Evolutionary conservation across 768 basidiomycete genomes (phyloP), one percentile per base, ranked within the genome.

Genomic region (Strobilomyces echinocephalus): DNA sequence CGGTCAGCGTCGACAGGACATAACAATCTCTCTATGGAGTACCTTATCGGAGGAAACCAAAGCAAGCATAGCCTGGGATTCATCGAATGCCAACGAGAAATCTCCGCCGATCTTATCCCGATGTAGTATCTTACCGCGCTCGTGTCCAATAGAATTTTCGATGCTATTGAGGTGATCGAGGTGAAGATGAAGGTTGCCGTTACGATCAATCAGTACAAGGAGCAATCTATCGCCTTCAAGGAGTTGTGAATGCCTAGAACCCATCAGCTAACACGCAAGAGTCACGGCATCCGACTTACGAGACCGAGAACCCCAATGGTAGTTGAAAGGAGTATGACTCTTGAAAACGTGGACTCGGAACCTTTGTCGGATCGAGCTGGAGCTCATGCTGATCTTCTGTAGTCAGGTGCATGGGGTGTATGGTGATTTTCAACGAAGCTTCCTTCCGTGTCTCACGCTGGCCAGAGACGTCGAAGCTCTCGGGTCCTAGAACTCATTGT

Each of bases 11-110:
- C 20, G 34, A 31, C 20, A 7, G 8, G 43, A 39, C 7, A 8
- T 10, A 30, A 10, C 2, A 9, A 42, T 31, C 9, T 11, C 12
- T 20, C 4, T 3, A 7, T 30, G 28, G 3, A 54, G 9, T 44
- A 80, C 80, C 71, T 76, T 80, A 1, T 66, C 67, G 6, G 72
- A 62, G 8, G 73, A 68, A 53, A 79, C 73, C 8, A 83, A 46
- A 6, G 74, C 72, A 36, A 84, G 67, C 65, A 79, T 73, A 3
- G 77, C 71, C 55, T 73, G 77, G 5, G 69, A 65, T 59, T 84
- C 82, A 47, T 84, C 81, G 50, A 75, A 82, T 0, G 82, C 72
- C 14, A 83, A 50, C 11, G 79, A 39, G 44, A 73, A 69, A 10
- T 75, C 68, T 21, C 75, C 67, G 0, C 78, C 81, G 20, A 81